These are phyloP conservation scores for Colletotrichum sp. DNA, from an alignment of 2,329 filamentous ascomycete species.

Conservation along the genomic window DNA sequence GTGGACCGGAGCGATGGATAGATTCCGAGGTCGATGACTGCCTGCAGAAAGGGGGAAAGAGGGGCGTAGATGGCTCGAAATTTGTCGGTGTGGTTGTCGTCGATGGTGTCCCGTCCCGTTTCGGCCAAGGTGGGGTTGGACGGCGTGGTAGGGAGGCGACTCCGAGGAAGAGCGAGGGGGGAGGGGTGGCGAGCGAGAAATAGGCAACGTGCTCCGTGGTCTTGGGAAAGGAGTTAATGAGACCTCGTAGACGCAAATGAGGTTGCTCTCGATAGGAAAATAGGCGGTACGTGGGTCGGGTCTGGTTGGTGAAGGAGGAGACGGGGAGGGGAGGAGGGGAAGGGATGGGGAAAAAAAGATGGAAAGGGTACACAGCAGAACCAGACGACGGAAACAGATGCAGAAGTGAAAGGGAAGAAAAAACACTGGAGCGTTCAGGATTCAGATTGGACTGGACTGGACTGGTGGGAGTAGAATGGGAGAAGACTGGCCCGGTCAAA, in stretches of 20 bases:
- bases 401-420: neutral
- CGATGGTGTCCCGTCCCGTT: slow-evolving; percentile 19
- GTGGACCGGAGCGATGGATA: neutral
- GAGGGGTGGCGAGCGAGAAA: slow-evolving; percentile 8
- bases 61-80: slow-evolving; percentile 13
- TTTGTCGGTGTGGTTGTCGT: slow-evolving; percentile 19
- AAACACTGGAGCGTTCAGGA: neutral
- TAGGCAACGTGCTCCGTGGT: slow-evolving; percentile 17
- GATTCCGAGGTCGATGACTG: slow-evolving; percentile 1
- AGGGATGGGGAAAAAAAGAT: neutral
- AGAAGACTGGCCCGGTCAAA: neutral
- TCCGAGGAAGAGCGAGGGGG: slow-evolving; percentile 8
- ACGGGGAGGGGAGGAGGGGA: neutral
- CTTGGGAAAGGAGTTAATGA: slow-evolving; percentile 11
- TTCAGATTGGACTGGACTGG: neutral
- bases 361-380: neutral
- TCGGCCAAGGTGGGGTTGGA: slow-evolving; percentile 21
- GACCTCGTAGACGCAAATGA: slow-evolving; percentile 6
- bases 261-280: slow-evolving; percentile 8
- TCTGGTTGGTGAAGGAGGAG: neutral
- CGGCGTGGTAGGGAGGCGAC: slow-evolving; percentile 18
- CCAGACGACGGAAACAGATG: slow-evolving; percentile 1
- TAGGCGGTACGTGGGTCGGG: slow-evolving; percentile 10
- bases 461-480: neutral
- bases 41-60: slow-evolving; percentile 16